A percentile compares a stretch with the other conserved stretches of the same genome.
phyloP scores from a whole-genome alignment of 208 protist genomes.

The Crithidia fasciculata region DNA sequence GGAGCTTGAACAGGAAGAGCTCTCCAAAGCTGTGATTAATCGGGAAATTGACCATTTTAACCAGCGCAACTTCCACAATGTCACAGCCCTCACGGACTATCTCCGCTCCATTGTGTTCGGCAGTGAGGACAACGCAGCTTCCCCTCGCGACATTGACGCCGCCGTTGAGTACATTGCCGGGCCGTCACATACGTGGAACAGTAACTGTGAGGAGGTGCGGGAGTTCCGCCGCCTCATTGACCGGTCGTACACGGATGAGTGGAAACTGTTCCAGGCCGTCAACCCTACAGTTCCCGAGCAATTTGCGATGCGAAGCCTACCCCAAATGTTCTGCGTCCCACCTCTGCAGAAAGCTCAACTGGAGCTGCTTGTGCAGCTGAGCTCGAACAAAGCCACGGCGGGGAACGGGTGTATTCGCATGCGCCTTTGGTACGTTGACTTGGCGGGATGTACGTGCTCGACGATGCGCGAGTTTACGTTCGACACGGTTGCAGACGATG shows the following conservation, averaged over 20 bases:
- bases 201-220: conserved; percentile 40
- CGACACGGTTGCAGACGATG: conserved; percentile 52
- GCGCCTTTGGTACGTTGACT: conserved; percentile 58
- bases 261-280: conserved; percentile 48
- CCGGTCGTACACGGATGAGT: conserved; percentile 52
- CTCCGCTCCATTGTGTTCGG: conserved; percentile 51
- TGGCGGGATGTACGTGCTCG: conserved; percentile 47
- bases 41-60: conserved; percentile 56
- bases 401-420: conserved; percentile 37
- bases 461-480: conserved; percentile 55
- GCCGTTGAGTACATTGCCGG: conserved; percentile 58
- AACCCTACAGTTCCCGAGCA: conserved; percentile 36
- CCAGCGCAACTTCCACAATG: conserved; percentile 35
- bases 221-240: conserved; percentile 47
- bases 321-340: conserved; percentile 44
- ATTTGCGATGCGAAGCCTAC: conserved; percentile 51
- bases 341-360: conserved; percentile 49
- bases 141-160: conserved; percentile 37
- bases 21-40: conserved; percentile 30
- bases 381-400: conserved; percentile 18
- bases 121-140: conserved; percentile 27
- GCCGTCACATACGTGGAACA: conserved; percentile 38
- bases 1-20: conserved; percentile 49
- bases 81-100: conserved; percentile 34
- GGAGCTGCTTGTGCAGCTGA: conserved; percentile 43